Evolutionary conservation across 164 flowering plant species (phyloP), one percentile per base, ranked within the genome.

Genomic region (Nymphaea colorata): DNA sequence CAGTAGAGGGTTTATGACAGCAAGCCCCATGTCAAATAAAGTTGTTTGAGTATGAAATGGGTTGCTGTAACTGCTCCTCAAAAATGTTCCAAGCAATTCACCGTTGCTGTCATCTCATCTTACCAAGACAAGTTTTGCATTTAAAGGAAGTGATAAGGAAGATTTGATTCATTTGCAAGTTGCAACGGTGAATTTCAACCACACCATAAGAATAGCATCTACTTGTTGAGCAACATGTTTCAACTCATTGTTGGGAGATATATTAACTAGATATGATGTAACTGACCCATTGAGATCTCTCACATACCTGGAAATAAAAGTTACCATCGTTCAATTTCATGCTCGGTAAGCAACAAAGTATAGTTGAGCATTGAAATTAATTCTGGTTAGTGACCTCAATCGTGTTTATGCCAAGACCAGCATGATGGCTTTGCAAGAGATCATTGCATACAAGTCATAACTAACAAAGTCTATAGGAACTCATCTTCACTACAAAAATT

Each of bases 61-160:
- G 88, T 79, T 62, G 97, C 96, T 79, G 84, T 79, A 43, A 93
- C 89, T 77, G 89, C 96, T 66, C 99, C 97, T 69, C 96, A 87
- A 75, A 94, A 85, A 60, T 97, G 82, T 74, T 91, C 99, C 82
- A 88, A 82, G 77, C 89, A 89, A 74, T 82, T 87, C 69, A 90
- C 89, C 99, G n/a, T n/a, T n/a, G n/a, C n/a, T 60, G 12, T 42
- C 47, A 44, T 15, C 43, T 6, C 25, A 53, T 66, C n/a, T 64
- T 41, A 10, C 11, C 15, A 14, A 8, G 8, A 70, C 15, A 64
- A 3, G 14, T 41, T n/a, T 6, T 69, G 61, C 55, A 43, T 25
- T 25, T 1, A 25, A 25, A 25, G 36, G 36, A 25, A 25, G 36
- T 25, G 36, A 25, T 25, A 25, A 25, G 36, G 4, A 7, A 47